Base-by-base conservation (phyloP, 352 stramenopile species). In the Blastocystis sp. region DNA sequence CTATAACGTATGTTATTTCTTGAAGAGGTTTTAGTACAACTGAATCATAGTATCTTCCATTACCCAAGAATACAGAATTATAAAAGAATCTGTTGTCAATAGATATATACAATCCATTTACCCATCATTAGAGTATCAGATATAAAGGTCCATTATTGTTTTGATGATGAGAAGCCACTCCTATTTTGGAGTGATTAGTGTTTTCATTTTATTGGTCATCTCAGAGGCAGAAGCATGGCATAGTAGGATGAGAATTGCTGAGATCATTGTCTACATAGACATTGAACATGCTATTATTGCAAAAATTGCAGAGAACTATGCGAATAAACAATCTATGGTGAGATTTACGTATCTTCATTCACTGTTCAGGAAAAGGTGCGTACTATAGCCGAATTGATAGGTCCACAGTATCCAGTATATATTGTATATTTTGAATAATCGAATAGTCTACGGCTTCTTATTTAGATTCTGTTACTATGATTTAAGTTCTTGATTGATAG, bases 231-330 rank as follows among this genome's bases (percentile, higher is more conserved):
- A n/a, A 42, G 69, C 69, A 16, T 80, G 69, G 69, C 46, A 58
- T 43, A 80, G 69, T 80, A 39, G 16, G 69, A 14, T 63, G 27
- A 14, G 27, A 4, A 5, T 12, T 27, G 2, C 19, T 24, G 27
- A 27, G 43, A 35, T 80, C 14, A 59, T 63, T 0, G 14, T 42
- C 14, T 43, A 19, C 14, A 27, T 80, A 80, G 69, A 80, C 46
- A 80, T 80, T 37, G 69, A 80, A 24, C 69, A 80, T 39, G 46
- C 46, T 16, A 61, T 63, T 29, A 80, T 80, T 42, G 69, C 69
- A 58, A 43, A 80, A 63, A 80, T 80, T 32, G 69, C 69, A 59
- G 24, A 80, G 24, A 63, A 59, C 43, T 46, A 80, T 80, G 69
- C 69, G 16, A 43, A 80, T 29, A 58, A 51, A 6, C 42, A 65